Base-by-base conservation (phyloP, 805 yeast genomes). In the Pichia ethanolica region DNA sequence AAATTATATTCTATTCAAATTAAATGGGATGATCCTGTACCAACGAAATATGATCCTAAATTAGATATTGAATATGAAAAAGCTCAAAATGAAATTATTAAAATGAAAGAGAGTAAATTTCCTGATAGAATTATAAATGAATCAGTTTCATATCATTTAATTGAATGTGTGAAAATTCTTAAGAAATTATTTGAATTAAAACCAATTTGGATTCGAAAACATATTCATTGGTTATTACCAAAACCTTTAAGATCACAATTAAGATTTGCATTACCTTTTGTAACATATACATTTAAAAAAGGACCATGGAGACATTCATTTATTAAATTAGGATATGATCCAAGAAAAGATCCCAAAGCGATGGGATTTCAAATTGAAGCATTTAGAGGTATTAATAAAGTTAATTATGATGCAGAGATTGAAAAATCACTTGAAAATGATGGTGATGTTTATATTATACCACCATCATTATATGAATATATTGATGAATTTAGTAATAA, bases 291-390 rank as follows among this genome's bases (percentile, higher is more conserved):
- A 39, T 86, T 82, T 62, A 80, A 85, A 36, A 86, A 85, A 59
- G 99, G 99, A 0, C 99, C 98, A 0, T 93, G 96, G 96, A 75
- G 98, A 58, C 89, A 88, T 52, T 79, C 93, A 10, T 89, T 84
- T 62, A 81, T 89, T 42, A 77, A 71, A 55, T 80, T 82, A 56
- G 97, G 97, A 0, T 72, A 82, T 38, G 87, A 91, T 65, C 97
- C 98, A 0, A 69, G 77, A 39, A 57, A 66, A 2, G 80, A 83
- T 43, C 58, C 67, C 1, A 62, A 70, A 11, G 82, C 72, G 56
- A 82, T 86, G 51, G 66, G 65, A 35, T 89, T 80, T 62, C 99
- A 93, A 67, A 83, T 90, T 25, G 97, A 90, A 65, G 83, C 86
- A 48, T 93, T 90, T 68, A 76, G 89, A 40, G 55, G 59, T 42